Evolutionary conservation across 305 asterid genomes (phyloP).

Genomic region (Fraxinus nigra): DNA sequence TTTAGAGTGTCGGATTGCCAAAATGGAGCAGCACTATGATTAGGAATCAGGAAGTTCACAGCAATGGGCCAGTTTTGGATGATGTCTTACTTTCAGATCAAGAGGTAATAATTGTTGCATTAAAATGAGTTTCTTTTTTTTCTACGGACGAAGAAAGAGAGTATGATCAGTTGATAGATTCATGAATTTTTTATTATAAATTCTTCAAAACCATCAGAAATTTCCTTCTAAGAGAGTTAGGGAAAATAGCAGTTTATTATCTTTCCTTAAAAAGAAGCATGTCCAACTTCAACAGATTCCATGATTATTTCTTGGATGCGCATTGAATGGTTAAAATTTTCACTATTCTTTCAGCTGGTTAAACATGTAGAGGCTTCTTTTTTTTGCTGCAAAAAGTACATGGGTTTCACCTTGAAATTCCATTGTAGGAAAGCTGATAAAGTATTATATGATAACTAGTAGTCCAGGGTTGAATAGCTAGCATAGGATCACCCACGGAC

Average conservation of each 20-base stretch:
- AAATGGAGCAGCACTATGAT: slow-evolving; percentile 88
- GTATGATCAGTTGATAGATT: not conserved
- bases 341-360: not conserved
- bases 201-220: not conserved
- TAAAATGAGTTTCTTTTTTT: not conserved
- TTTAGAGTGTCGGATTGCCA: slow-evolving; percentile 76
- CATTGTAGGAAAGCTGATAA: not conserved
- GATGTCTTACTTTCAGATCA: slow-evolving; percentile 75
- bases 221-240: not conserved
- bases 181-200: not conserved
- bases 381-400: not conserved
- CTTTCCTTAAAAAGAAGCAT: not conserved
- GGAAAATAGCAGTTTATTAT: not conserved
- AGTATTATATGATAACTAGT: not conserved
- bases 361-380: not conserved
- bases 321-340: not conserved
- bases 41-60: slow-evolving; percentile 90
- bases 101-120: slow-evolving; percentile 47
- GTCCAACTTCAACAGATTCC: not conserved
- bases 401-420: not conserved
- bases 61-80: slow-evolving; percentile 93
- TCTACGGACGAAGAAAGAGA: not conserved
- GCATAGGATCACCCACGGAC: not conserved
- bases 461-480: not conserved
- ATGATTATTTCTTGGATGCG: not conserved